Evolutionary conservation across 225 moss, liverwort and hornwort genomes (phyloP).

Genomic region (Pseudoscleropodium purum): DNA sequence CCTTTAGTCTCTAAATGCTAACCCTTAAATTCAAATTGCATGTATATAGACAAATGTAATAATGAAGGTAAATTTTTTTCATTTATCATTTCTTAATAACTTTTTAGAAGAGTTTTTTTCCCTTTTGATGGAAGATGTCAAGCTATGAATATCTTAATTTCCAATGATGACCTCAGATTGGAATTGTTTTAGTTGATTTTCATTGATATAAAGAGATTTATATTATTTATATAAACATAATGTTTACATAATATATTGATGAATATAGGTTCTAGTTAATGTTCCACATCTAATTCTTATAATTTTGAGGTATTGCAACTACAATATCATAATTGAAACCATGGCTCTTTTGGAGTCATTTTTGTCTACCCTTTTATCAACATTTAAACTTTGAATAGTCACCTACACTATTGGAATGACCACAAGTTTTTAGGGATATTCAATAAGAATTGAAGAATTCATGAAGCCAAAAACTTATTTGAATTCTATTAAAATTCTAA

Average conservation of each 20-base stretch:
- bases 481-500: neutral
- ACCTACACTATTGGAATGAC: accelerated
- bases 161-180: neutral
- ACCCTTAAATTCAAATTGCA: neutral
- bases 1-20: neutral
- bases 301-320: neutral
- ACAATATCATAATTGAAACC: neutral
- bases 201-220: neutral
- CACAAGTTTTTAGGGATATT: neutral
- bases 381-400: neutral
- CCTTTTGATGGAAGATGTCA: accelerated
- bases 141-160: neutral
- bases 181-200: neutral
- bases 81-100: neutral
- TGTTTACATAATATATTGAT: neutral
- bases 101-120: neutral
- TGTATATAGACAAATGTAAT: too few relatives aligned
- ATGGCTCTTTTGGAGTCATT: neutral
- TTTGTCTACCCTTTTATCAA: neutral
- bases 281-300: neutral
- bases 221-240: too few relatives aligned
- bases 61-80: accelerated
- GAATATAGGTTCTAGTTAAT: neutral
- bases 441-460: neutral
- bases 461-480: neutral